These are phyloP conservation scores for Thielaviopsis musarum DNA, from an alignment of 2,329 filamentous ascomycete species.

Conservation along the genomic window DNA sequence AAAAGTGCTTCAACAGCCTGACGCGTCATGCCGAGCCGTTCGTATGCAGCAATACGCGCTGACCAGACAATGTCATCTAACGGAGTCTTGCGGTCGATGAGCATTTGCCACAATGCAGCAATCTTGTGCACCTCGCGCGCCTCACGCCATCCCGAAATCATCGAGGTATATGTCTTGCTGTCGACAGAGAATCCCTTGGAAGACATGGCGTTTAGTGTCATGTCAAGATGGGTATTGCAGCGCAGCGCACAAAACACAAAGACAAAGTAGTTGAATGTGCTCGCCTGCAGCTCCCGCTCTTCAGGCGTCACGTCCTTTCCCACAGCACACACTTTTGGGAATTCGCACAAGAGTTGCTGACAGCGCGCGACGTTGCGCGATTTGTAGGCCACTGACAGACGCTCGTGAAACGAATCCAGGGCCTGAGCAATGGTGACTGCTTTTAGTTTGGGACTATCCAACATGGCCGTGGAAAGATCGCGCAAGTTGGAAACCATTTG, in stretches of 20 bases:
- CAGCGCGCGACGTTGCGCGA: constrained; percentile 2
- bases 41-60: constrained; percentile 48
- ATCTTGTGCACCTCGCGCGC: constrained; percentile 42
- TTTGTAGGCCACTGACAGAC: constrained; percentile 4
- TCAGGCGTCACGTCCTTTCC: not conserved
- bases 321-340: constrained; percentile 2
- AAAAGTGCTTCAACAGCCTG: constrained; percentile 46
- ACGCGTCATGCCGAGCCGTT: constrained; percentile 35
- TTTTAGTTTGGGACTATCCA: not conserved
- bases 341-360: constrained; percentile 6
- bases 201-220: constrained; percentile 26
- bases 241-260: constrained; percentile 24
- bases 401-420: constrained; percentile 4
- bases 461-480: not conserved
- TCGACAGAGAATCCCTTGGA: constrained; percentile 33
- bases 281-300: constrained; percentile 11
- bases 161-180: constrained; percentile 48
- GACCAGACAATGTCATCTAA: constrained; percentile 56
- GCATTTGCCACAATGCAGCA: constrained; percentile 48
- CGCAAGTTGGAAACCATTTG: not conserved
- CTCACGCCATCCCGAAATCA: constrained; percentile 54
- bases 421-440: not conserved
- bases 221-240: constrained; percentile 11
- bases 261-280: constrained; percentile 25
- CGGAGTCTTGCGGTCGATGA: constrained; percentile 37